Conservation (phyloP, 164 flowering plant genomes). For the Echeveria elegans region DNA sequence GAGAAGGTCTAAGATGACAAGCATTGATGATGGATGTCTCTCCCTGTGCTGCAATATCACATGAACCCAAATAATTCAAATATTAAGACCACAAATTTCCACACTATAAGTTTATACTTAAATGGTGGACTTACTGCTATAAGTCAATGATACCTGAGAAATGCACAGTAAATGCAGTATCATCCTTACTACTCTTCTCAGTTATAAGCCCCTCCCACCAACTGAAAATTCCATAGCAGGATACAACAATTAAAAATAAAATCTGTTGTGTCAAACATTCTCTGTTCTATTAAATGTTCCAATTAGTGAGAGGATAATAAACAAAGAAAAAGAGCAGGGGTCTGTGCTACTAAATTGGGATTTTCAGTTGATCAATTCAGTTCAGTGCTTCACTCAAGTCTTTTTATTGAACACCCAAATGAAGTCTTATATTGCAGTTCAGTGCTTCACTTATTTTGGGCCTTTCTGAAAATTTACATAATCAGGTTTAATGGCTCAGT, state of each 20-base stretch:
- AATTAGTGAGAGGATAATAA: no score
- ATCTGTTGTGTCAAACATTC: no score
- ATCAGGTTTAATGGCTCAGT: no score
- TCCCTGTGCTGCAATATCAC: slow-evolving; percentile 45
- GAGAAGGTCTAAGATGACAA: slow-evolving; percentile 78
- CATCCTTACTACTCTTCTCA: slow-evolving; percentile 66
- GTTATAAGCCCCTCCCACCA: slow-evolving; percentile 87
- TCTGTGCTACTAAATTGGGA: no score
- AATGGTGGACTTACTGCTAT: neutral
- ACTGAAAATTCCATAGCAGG: slow-evolving; percentile 28
- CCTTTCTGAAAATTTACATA: no score
- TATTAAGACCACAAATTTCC: neutral
- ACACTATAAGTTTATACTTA: neutral
- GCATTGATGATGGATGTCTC: slow-evolving; percentile 51
- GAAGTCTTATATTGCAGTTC: no score
- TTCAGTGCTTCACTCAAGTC: no score
- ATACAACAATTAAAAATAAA: neutral
- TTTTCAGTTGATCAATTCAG: no score
- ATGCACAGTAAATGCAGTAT: slow-evolving; percentile 48
- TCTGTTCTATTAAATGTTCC: no score
- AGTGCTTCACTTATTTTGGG: no score
- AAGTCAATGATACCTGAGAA: slow-evolving; percentile 48
- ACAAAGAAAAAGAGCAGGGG: no score
- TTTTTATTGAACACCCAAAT: no score
- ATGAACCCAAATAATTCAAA: neutral